Conservation (phyloP, 2,329 filamentous ascomycete species). For the Claviceps capensis region DNA sequence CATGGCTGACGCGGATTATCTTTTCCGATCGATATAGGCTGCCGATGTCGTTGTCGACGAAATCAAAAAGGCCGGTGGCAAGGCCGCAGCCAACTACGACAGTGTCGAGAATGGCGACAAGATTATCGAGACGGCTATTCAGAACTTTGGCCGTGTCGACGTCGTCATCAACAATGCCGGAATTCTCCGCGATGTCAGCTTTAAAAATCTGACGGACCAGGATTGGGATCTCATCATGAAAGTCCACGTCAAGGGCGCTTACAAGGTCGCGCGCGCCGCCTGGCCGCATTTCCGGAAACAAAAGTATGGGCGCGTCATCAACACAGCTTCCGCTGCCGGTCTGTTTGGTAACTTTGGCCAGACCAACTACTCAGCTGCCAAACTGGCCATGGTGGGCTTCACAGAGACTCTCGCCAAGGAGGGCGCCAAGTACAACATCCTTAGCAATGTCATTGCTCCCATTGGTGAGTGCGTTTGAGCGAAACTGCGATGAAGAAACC, state of each 20-base stretch:
- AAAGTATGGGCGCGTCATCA: slow-evolving; percentile 94
- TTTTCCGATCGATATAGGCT: slow-evolving; percentile 34
- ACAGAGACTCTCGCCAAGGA: slow-evolving; percentile 97
- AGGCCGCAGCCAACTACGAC: slow-evolving; percentile 96
- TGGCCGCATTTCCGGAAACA: slow-evolving; percentile 98
- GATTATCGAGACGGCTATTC: slow-evolving; percentile 82
- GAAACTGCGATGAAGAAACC: no score
- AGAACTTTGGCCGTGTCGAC: slow-evolving; percentile 75
- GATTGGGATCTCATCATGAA: slow-evolving; percentile 94
- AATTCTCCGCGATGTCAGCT: slow-evolving; percentile 87
- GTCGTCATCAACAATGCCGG: slow-evolving; percentile 96
- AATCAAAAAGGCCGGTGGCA: slow-evolving; percentile 78
- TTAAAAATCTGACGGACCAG: slow-evolving; percentile 96
- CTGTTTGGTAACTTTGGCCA: slow-evolving; percentile 94
- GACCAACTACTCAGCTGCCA: slow-evolving; percentile 93
- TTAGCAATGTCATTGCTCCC: slow-evolving; percentile 87
- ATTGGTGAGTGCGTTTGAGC: slow-evolving; percentile 35
- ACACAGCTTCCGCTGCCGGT: slow-evolving; percentile 90
- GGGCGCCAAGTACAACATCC: slow-evolving; percentile 94
- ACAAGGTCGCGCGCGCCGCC: slow-evolving; percentile 87
- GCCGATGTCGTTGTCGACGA: slow-evolving; percentile 73
- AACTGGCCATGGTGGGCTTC: slow-evolving; percentile 90
- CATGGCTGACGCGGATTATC: background rate
- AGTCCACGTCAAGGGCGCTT: slow-evolving; percentile 85
- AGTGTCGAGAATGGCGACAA: slow-evolving; percentile 82